Base-by-base conservation (phyloP, 2,329 filamentous ascomycete genomes). In the Elsinoe arachidis region DNA sequence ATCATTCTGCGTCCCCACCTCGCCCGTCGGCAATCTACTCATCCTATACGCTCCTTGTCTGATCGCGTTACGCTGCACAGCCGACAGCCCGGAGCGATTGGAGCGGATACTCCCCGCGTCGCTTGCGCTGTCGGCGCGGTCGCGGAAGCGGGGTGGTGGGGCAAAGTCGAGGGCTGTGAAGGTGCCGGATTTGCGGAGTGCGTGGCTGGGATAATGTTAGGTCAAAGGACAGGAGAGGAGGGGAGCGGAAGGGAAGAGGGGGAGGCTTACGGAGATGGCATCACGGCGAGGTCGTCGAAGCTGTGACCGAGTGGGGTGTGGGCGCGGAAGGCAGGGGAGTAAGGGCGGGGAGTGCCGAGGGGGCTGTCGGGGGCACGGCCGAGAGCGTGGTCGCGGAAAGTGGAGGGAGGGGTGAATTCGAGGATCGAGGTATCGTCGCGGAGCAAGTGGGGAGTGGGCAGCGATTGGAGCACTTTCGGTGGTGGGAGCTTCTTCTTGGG, bases 261-360 rank as follows among this genome's bases (percentile, higher is more conserved):
- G 21, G 49, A 23, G 61, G 87, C 88, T 87, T 83, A 92, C 83
- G 93, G 90, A 79, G 90, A 96, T 37, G 93, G 93, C 62, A 99
- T 84, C 7, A 81, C 80, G 11, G 86, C 74, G 61, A 97, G 83
- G 59, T 97, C 92, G 58, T 97, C 92, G 71, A 90, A 96, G 4
- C 90, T 80, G 59, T 86, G 89, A 21, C 80, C 85, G 38, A 96
- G 78, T 0, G 91, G 91, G n/a, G 84, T 87, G 68, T 88, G 86
- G 30, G 82, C 80, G 14, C 86, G 83, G 1, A 91, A 79, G 37
- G 78, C 76, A n/a, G 87, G 84, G 58, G 84, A 85, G 74, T 89
- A 99, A 1, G 90, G 84, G 34, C 84, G 74, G 37, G 76, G 63
- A 15, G 74, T 76, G 58, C 82, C 82, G 46, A 78, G 70, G 11